Conservation (phyloP, 805 yeast species). For the Suhomyces tanzawaensis region DNA sequence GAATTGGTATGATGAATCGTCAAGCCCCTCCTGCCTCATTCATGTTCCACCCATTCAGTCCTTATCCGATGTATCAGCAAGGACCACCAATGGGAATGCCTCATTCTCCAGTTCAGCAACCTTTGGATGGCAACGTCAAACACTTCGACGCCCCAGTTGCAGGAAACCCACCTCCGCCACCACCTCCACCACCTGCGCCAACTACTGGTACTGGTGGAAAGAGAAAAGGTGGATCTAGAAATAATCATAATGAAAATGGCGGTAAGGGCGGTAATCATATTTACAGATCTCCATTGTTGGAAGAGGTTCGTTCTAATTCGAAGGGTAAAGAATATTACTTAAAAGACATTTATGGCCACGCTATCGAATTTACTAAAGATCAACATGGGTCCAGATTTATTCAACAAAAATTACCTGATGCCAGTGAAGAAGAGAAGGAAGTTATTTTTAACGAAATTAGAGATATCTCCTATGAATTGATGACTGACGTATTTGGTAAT, state of each 20-base stretch:
- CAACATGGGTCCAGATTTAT: slow-evolving; percentile 97
- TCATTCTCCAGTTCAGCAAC: slow-evolving; percentile 3
- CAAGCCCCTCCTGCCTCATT: slow-evolving; percentile 32
- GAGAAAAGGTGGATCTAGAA: slow-evolving; percentile 21
- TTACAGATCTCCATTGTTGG: slow-evolving; percentile 75
- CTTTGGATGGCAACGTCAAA: background rate
- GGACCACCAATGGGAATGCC: slow-evolving; percentile 11
- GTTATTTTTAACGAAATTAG: slow-evolving; percentile 81
- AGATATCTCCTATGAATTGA: slow-evolving; percentile 68
- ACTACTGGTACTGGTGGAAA: slow-evolving; percentile 1
- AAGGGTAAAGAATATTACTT: slow-evolving; percentile 59
- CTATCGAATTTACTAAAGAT: slow-evolving; percentile 88
- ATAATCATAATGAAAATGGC: slow-evolving; percentile 10
- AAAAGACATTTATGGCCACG: slow-evolving; percentile 79
- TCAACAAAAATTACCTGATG: slow-evolving; percentile 75
- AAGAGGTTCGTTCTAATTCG: slow-evolving; percentile 72
- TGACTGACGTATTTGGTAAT: slow-evolving; percentile 97
- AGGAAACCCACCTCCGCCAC: slow-evolving; percentile 13
- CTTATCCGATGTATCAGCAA: slow-evolving; percentile 41
- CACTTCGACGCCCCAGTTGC: slow-evolving; percentile 6
- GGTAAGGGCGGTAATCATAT: slow-evolving; percentile 43
- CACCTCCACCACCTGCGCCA: slow-evolving; percentile 15
- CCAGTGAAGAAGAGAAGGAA: slow-evolving; percentile 69
- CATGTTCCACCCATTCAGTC: slow-evolving; percentile 50
- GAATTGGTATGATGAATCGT: slow-evolving; percentile 39